phyloP scores from a whole-genome alignment of 192 early-diverging fungal species.

The Thoreauomyces humboldtii region DNA sequence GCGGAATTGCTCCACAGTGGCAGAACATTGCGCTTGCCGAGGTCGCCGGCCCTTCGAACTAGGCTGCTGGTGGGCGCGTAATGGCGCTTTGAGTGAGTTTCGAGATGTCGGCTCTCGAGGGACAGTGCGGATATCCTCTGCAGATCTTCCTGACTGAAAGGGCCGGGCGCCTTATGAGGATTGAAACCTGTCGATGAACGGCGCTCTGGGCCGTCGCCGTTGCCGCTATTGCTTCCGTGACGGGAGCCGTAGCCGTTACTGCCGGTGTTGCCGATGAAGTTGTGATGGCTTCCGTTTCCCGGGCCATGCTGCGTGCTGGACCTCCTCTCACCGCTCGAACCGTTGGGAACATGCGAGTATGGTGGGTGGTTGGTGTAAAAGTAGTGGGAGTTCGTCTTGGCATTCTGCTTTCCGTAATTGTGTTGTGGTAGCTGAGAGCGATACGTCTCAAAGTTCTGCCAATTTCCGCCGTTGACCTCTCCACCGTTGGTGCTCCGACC shows the following conservation, averaged over 20 bases:
- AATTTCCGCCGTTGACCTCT: neutral
- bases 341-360: neutral
- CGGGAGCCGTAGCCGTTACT: too few relatives aligned
- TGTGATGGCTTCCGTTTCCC: too few relatives aligned
- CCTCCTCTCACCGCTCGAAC: too few relatives aligned
- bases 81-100: conserved; percentile 3
- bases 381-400: conserved; percentile 7
- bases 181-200: conserved; percentile 3
- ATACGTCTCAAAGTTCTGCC: conserved; percentile 14
- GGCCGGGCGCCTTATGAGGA: conserved; percentile 10
- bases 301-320: too few relatives aligned
- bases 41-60: too few relatives aligned
- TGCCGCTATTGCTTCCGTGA: too few relatives aligned
- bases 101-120: conserved; percentile 20
- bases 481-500: neutral
- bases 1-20: too few relatives aligned
- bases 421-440: neutral
- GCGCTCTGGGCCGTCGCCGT: neutral
- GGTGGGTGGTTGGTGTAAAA: conserved; percentile 14
- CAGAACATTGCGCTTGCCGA: too few relatives aligned
- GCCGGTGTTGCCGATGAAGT: too few relatives aligned
- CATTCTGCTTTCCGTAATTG: conserved; percentile 3
- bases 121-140: conserved; percentile 16
- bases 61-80: too few relatives aligned
- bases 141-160: conserved; percentile 11